A percentile compares a stretch with the other conserved stretches of the same genome.
Conservation (phyloP, 2,329 filamentous ascomycete species). For the Monosporascus sp. region DNA sequence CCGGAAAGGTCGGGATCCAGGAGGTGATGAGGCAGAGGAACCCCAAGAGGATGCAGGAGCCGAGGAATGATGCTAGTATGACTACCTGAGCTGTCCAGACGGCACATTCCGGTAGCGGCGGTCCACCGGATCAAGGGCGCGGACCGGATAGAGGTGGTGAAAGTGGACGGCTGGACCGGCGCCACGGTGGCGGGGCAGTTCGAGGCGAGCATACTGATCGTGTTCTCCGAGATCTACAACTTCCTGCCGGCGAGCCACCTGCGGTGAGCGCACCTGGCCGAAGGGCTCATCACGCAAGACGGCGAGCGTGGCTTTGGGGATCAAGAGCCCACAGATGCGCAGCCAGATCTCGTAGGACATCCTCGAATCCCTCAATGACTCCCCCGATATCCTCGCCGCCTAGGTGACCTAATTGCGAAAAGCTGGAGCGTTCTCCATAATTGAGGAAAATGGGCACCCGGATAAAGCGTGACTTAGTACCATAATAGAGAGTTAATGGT, state of each 20-base stretch:
- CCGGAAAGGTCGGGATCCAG: too few relatives aligned
- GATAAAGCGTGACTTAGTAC: too few relatives aligned
- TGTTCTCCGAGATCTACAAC: constrained; percentile 26
- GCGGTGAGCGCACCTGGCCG: constrained; percentile 11
- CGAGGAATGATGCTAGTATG: too few relatives aligned
- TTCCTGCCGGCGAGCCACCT: constrained; percentile 18
- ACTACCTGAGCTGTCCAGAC: too few relatives aligned
- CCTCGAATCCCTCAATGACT: constrained; percentile 11
- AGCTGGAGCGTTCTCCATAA: too few relatives aligned
- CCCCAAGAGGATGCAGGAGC: too few relatives aligned
- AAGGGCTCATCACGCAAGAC: constrained; percentile 7
- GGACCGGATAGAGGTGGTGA: constrained; percentile 8
- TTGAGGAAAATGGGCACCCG: too few relatives aligned
- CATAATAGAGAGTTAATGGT: too few relatives aligned
- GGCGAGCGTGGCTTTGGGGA: constrained; percentile 13
- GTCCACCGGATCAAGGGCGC: constrained; percentile 8
- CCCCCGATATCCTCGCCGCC: constrained; percentile 12
- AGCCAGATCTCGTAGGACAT: constrained; percentile 21
- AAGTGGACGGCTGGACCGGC: constrained; percentile 20
- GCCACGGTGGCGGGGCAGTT: constrained; percentile 8
- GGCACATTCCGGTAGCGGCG: constrained; percentile 1
- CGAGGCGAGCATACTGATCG: constrained; percentile 11
- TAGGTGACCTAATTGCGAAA: neutral
- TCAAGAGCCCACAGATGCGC: constrained; percentile 10
- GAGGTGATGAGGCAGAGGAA: too few relatives aligned